Evolutionary conservation across 2,329 filamentous ascomycete genomes (phyloP).

Genomic region (Pseudonectria buxi): DNA sequence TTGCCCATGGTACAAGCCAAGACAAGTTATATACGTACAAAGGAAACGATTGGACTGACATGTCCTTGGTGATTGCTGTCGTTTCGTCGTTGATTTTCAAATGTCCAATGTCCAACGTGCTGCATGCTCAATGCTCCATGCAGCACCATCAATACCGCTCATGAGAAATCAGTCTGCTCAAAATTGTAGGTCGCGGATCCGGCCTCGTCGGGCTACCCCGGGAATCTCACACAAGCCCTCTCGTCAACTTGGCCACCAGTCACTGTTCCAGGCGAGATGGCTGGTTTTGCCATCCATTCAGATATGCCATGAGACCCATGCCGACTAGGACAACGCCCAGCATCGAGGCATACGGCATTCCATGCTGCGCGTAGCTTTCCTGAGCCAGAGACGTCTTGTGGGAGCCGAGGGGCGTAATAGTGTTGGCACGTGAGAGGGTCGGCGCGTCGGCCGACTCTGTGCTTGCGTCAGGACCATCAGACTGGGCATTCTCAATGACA

Average conservation of each 20-base stretch:
- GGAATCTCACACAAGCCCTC: constrained; percentile 9
- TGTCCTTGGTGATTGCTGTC: constrained; percentile 27
- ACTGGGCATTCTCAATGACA: constrained; percentile 7
- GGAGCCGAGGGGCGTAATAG: constrained; percentile 38
- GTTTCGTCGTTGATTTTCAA: constrained; percentile 24
- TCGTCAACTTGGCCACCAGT: constrained; percentile 13
- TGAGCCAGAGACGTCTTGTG: constrained; percentile 34
- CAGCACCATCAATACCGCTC: constrained; percentile 23
- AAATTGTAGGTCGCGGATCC: constrained; percentile 17
- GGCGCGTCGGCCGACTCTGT: constrained; percentile 33
- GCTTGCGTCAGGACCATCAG: constrained; percentile 15
- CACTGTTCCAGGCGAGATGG: constrained; percentile 28
- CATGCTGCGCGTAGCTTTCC: constrained; percentile 41
- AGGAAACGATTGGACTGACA: constrained; percentile 20
- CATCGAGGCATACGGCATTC: constrained; percentile 73
- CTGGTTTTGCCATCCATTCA: constrained; percentile 68
- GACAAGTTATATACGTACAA: constrained; percentile 23
- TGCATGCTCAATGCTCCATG: constrained; percentile 14
- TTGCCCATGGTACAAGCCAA: constrained; percentile 21
- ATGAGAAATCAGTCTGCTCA: constrained; percentile 17
- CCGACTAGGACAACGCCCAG: constrained; percentile 74
- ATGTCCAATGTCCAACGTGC: constrained; percentile 17
- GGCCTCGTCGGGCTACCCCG: constrained; percentile 6
- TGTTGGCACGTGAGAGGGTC: constrained; percentile 42
- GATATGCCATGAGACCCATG: constrained; percentile 78